Percentiles rank a stretch among this genome's conserved stretches.
Conservation (phyloP, 1,284 basidiomycete species). For the Cryptococcus sp. region DNA sequence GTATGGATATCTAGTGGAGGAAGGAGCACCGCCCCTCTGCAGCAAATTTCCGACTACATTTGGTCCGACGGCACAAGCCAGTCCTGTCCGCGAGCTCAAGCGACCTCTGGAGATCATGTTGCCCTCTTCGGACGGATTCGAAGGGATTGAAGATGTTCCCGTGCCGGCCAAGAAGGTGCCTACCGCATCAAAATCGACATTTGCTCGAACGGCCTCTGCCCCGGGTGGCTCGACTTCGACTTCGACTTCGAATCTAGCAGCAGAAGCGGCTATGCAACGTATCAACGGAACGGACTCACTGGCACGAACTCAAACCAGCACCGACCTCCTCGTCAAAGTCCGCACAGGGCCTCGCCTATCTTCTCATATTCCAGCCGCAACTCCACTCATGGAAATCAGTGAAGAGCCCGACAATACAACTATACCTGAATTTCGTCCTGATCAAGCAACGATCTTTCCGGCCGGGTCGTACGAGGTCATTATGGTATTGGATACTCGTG, state of each 20-base stretch:
- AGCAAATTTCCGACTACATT: conserved; percentile 22
- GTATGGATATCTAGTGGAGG: conserved; percentile 40
- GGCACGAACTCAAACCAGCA: conserved; percentile 5
- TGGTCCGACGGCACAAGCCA: neutral
- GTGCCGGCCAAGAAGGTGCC: neutral
- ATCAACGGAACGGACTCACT: neutral
- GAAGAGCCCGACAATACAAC: conserved; percentile 6
- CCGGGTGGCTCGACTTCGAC: neutral
- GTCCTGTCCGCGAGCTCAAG: neutral
- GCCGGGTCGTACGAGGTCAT: conserved; percentile 53
- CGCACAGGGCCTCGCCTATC: conserved; percentile 26
- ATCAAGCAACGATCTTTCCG: conserved; percentile 48
- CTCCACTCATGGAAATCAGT: conserved; percentile 12
- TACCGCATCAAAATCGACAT: conserved; percentile 1
- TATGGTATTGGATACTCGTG: conserved; percentile 55
- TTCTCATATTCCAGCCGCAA: conserved; percentile 23
- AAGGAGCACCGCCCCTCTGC: conserved; percentile 39
- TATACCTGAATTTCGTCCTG: conserved; percentile 27
- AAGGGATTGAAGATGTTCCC: neutral
- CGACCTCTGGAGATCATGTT: neutral
- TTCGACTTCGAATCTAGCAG: conserved; percentile 6
- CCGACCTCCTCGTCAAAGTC: neutral
- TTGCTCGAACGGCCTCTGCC: conserved; percentile 10
- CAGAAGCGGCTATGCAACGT: conserved; percentile 13
- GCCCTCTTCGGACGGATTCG: neutral